Percentiles rank a stretch among this genome's conserved stretches.
These are phyloP conservation scores for Globisporangium acanthophoron DNA, from an alignment of 352 stramenopile species.

Conservation along the genomic window DNA sequence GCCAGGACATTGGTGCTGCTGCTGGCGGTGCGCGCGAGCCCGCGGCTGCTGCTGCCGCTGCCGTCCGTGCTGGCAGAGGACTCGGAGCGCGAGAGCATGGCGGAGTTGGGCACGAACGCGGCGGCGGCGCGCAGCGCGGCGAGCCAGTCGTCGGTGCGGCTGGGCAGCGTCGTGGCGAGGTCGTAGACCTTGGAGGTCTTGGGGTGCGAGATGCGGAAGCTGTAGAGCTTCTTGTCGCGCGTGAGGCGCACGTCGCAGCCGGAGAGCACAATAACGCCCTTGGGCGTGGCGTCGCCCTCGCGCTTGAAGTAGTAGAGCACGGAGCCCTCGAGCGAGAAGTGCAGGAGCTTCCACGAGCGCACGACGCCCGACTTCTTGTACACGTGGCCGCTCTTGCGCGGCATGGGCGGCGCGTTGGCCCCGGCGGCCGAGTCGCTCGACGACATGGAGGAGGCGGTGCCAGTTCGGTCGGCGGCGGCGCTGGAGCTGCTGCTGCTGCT, in stretches of 20 bases:
- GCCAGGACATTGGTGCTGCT: neutral
- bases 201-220: slow-evolving; percentile 68
- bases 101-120: slow-evolving; percentile 15
- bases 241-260: slow-evolving; percentile 43
- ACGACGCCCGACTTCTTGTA: slow-evolving; percentile 64
- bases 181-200: slow-evolving; percentile 67
- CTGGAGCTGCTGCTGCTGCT: neutral
- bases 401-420: neutral
- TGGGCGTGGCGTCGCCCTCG: slow-evolving; percentile 50
- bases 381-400: slow-evolving; percentile 42
- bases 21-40: neutral
- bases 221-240: slow-evolving; percentile 69
- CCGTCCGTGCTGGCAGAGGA: slow-evolving; percentile 2
- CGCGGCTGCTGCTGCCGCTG: slow-evolving; percentile 1
- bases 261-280: slow-evolving; percentile 62
- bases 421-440: slow-evolving; percentile 5
- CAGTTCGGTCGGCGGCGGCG: neutral
- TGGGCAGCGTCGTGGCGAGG: slow-evolving; percentile 48
- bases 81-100: slow-evolving; percentile 6
- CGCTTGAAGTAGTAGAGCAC: slow-evolving; percentile 76
- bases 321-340: slow-evolving; percentile 56
- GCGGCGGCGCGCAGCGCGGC: slow-evolving; percentile 37
- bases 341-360: slow-evolving; percentile 57
- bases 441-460: neutral
- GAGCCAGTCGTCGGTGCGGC: slow-evolving; percentile 57